Evolutionary conservation across 352 stramenopile genomes (phyloP), one percentile per base, ranked within the genome.

Genomic region (Phytophthora tubulina): DNA sequence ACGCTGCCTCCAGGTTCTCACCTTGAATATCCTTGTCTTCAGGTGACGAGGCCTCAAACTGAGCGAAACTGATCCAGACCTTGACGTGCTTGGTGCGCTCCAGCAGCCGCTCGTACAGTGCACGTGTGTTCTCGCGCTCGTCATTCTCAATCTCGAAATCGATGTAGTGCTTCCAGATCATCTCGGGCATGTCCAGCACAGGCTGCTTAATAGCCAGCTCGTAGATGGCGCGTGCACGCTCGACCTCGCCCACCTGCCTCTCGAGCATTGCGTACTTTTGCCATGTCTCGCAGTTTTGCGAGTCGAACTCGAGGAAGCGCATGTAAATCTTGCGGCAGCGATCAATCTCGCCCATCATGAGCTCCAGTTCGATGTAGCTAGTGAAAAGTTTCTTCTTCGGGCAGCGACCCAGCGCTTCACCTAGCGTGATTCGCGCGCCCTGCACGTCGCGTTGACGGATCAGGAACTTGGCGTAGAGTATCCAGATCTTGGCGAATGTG

Each of bases 101-200:
- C 6, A 99, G 77, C 36, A 99, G 78, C 5, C 98, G 87, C 78
- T 99, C 90, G 75, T 99, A 99, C 17, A 99, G 73, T 51, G 83
- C 71, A 33, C 96, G 89, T 46, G 94, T 98, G 58, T 96, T 92
- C 30, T 97, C 91, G 2, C 73, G 63, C 50, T 96, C 86, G 7
- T 83, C 78, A 21, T 92, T 87, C 57, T 94, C 78, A 31, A 99
- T 98, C 86, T 99, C 98, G 81, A 99, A 99, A 79, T 99, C 98
- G 67, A 99, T 99, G 76, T 99, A 99, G 49, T 91, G 88, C 74
- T 99, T 99, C 98, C 98, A 99, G 52, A 99, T 90, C 65, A 98
- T 93, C 80, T 99, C 98, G 14, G 98, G 98, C 95, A 99, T 99
- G 74, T 99, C 98, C 17, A 99, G 82, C 48, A 97, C 87, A 2